Evolutionary conservation across 495 filamentous ascomycete genomes (phyloP).

Genomic region (Viridothelium virens): DNA sequence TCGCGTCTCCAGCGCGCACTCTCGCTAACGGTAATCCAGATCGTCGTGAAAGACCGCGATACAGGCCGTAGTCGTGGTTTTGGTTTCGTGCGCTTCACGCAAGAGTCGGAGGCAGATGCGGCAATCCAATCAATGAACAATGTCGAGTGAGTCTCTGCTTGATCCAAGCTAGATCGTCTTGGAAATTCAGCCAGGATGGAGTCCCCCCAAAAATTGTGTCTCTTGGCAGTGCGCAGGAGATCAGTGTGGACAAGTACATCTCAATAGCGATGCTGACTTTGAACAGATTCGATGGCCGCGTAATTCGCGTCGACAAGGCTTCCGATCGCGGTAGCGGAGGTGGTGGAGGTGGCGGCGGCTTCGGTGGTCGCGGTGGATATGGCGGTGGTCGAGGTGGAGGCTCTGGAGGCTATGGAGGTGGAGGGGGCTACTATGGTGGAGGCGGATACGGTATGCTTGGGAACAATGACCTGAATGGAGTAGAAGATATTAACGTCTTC

Average conservation of each 20-base stretch:
- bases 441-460: slow-evolving; percentile 25
- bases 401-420: slow-evolving; percentile 16
- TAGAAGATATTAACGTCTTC: not conserved
- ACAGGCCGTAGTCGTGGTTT: slow-evolving; percentile 94
- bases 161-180: not conserved
- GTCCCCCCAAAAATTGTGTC: not conserved
- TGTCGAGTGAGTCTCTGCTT: slow-evolving; percentile 61
- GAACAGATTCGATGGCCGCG: slow-evolving; percentile 84
- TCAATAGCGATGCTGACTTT: not conserved
- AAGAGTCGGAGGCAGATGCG: slow-evolving; percentile 71
- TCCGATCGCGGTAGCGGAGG: slow-evolving; percentile 64
- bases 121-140: slow-evolving; percentile 88
- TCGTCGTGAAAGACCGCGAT: slow-evolving; percentile 96
- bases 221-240: not conserved
- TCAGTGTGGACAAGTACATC: not conserved
- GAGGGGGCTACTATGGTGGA: slow-evolving; percentile 19
- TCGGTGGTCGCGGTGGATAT: slow-evolving; percentile 27
- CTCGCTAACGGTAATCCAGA: slow-evolving; percentile 42
- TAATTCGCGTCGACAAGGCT: slow-evolving; percentile 93
- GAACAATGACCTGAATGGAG: not conserved
- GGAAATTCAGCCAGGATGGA: slow-evolving; percentile 2
- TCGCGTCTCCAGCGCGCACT: slow-evolving; percentile 1
- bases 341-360: slow-evolving; percentile 40
- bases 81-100: slow-evolving; percentile 84
- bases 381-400: slow-evolving; percentile 24